Evolutionary conservation across 345 rosid genomes (phyloP).

Genomic region (Salix brachista): DNA sequence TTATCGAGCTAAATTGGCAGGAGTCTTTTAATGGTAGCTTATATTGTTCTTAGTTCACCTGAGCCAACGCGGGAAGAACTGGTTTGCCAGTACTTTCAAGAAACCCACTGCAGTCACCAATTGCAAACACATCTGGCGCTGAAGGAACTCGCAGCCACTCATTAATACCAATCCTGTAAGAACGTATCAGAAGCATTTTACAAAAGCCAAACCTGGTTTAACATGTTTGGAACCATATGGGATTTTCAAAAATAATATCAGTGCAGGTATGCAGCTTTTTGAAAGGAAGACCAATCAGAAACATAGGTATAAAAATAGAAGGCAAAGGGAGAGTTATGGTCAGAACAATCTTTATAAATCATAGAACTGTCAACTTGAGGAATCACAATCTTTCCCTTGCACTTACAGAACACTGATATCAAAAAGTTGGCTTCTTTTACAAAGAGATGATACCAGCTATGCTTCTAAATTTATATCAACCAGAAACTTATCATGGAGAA

Average conservation of each 20-base stretch:
- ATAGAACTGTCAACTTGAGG: background rate
- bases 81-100: conserved; percentile 76
- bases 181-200: background rate
- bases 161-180: conserved; percentile 73
- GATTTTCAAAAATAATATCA: background rate
- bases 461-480: background rate
- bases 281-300: background rate
- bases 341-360: background rate
- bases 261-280: background rate
- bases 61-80: conserved; percentile 94
- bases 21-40: background rate
- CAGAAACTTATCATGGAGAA: background rate
- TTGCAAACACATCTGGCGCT: conserved; percentile 70
- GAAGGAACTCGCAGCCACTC: conserved; percentile 88
- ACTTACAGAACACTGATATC: background rate
- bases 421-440: background rate
- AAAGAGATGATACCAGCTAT: background rate
- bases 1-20: background rate
- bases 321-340: background rate
- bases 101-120: conserved; percentile 96
- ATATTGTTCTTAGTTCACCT: conserved; percentile 33
- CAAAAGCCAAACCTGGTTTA: background rate
- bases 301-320: background rate
- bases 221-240: background rate
- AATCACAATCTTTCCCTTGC: background rate